Evolutionary conservation across 805 yeast genomes (phyloP).

Genomic region (Cyberlindnera amylophila): DNA sequence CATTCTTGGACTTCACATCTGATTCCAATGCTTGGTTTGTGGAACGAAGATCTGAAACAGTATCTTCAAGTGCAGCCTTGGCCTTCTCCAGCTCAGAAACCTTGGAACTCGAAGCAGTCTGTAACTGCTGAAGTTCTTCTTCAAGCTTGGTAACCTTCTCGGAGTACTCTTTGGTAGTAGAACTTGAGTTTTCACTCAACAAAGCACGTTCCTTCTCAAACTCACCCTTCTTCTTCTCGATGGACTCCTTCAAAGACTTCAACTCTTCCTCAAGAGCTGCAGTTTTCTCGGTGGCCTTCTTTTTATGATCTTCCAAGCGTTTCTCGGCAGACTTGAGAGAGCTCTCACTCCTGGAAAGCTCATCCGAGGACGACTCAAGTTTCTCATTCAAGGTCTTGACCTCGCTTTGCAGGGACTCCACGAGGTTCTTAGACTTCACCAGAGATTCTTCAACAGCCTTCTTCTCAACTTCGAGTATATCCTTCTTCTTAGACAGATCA

Average conservation of each 20-base stretch:
- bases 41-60: constrained; percentile 14
- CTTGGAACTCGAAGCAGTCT: constrained; percentile 8
- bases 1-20: constrained; percentile 8
- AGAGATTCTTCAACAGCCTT: background rate
- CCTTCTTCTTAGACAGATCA: constrained; percentile 2
- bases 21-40: constrained; percentile 4
- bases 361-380: constrained; percentile 1
- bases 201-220: constrained; percentile 49
- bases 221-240: constrained; percentile 37
- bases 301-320: constrained; percentile 23
- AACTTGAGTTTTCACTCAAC: constrained; percentile 46
- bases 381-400: constrained; percentile 6
- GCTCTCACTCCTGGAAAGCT: constrained; percentile 15
- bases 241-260: constrained; percentile 28
- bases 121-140: constrained; percentile 22
- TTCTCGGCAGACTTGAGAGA: constrained; percentile 13
- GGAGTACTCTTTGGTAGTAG: constrained; percentile 45
- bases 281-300: constrained; percentile 19
- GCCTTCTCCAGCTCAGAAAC: constrained; percentile 12
- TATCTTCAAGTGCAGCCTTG: constrained; percentile 14
- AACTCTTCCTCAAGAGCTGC: constrained; percentile 30
- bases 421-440: background rate
- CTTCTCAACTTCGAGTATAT: constrained; percentile 3
- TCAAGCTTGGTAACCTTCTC: constrained; percentile 44
- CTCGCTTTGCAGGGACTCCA: background rate